A percentile compares a stretch with the other conserved stretches of the same genome.
These are phyloP conservation scores for Anastatica hierochuntica DNA, from an alignment of 345 rosid genomes.

Conservation along the genomic window DNA sequence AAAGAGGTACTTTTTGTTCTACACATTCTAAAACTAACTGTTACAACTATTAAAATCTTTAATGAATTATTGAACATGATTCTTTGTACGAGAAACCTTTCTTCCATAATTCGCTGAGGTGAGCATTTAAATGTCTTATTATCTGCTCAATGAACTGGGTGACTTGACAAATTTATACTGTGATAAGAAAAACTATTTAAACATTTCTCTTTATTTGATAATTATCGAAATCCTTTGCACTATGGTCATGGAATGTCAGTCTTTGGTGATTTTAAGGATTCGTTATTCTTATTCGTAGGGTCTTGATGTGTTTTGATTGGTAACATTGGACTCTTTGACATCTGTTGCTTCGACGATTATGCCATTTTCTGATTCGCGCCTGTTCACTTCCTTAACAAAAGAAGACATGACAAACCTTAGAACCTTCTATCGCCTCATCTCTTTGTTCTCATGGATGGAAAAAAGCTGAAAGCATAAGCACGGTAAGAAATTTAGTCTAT, in stretches of 20 bases:
- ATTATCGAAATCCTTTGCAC: no score
- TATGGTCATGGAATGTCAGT: not conserved
- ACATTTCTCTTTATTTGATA: no score
- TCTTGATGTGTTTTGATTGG: constrained; percentile 79
- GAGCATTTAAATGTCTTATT: constrained; percentile 5
- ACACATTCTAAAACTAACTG: not conserved
- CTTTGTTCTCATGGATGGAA: constrained; percentile 46
- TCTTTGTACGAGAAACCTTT: constrained; percentile 79
- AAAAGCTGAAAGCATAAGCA: constrained; percentile 19
- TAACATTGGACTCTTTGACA: constrained; percentile 52
- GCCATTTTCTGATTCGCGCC: constrained; percentile 39
- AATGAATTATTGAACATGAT: constrained; percentile 43
- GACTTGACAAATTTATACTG: no score
- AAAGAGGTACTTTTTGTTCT: not conserved
- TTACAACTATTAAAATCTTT: not conserved
- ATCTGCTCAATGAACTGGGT: no score
- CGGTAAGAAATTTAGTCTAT: constrained; percentile 31
- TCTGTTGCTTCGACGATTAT: constrained; percentile 33
- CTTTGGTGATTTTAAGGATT: not conserved
- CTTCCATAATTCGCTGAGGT: constrained; percentile 84
- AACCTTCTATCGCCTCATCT: constrained; percentile 53
- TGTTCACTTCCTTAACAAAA: constrained; percentile 43
- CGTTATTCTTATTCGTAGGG: constrained; percentile 47
- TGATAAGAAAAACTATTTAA: no score
- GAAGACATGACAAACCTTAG: constrained; percentile 71